phyloP scores from a whole-genome alignment of 1,139 yeast species.

The Candida albicans region DNA sequence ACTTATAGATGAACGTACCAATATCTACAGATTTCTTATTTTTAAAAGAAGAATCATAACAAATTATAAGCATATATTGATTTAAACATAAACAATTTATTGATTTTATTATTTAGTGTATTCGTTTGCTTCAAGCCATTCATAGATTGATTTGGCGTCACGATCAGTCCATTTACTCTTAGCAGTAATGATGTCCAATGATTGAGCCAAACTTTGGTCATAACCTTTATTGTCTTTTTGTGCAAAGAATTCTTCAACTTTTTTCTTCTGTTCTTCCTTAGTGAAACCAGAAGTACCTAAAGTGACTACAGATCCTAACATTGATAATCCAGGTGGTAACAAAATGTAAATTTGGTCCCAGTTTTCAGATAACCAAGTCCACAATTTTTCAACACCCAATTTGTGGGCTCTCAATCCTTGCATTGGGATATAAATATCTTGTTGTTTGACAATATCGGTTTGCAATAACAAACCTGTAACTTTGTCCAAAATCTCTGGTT shows the following conservation, averaged over 20 bases:
- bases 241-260: slow-evolving; percentile 58
- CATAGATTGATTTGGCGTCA: slow-evolving; percentile 53
- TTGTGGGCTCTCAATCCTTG: slow-evolving; percentile 63
- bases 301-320: slow-evolving; percentile 73
- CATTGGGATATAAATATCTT: slow-evolving; percentile 81
- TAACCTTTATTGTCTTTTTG: slow-evolving; percentile 67
- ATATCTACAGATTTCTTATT: too few species aligned
- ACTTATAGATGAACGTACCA: too few species aligned
- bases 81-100: not conserved
- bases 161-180: slow-evolving; percentile 67
- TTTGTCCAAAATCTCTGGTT: slow-evolving; percentile 56
- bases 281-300: slow-evolving; percentile 67
- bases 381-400: slow-evolving; percentile 64
- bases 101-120: slow-evolving; percentile 25
- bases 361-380: slow-evolving; percentile 76
- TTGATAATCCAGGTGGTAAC: slow-evolving; percentile 79
- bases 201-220: slow-evolving; percentile 71
- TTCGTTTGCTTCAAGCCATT: slow-evolving; percentile 54
- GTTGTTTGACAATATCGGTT: slow-evolving; percentile 69
- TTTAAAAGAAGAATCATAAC: too few species aligned
- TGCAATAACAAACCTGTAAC: slow-evolving; percentile 63
- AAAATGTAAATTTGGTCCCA: slow-evolving; percentile 66
- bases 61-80: not conserved
- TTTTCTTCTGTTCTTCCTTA: slow-evolving; percentile 45
- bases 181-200: slow-evolving; percentile 64